Conservation (phyloP, 495 filamentous ascomycete genomes). For the Neurospora cerealis region DNA sequence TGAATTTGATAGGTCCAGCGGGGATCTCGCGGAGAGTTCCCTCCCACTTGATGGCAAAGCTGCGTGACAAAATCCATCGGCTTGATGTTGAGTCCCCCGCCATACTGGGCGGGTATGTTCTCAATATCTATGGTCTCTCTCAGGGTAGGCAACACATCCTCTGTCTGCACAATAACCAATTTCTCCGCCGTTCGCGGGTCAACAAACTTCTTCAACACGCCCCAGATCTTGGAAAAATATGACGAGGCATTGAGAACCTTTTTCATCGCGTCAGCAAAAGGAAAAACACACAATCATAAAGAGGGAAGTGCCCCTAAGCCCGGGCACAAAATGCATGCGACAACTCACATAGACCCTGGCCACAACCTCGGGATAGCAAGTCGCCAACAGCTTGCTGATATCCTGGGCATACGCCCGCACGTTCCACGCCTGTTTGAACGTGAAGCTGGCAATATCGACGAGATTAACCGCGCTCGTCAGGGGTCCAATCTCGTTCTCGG, state of each 20-base stretch:
- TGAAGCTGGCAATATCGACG: background rate
- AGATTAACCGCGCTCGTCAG: background rate
- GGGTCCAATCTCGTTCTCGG: background rate
- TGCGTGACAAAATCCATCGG: background rate
- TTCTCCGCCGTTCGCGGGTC: background rate
- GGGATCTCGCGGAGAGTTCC: background rate
- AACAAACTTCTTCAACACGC: background rate
- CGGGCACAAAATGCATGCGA: background rate
- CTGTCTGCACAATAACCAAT: background rate
- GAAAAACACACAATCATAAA: background rate
- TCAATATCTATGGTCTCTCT: background rate
- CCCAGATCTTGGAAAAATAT: background rate
- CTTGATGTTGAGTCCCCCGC: background rate
- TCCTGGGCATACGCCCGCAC: background rate
- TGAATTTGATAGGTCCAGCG: background rate
- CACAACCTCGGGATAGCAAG: background rate
- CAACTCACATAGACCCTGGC: background rate
- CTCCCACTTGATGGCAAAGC: background rate
- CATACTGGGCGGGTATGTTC: background rate
- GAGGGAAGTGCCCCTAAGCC: too few relatives aligned
- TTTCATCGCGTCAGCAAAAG: background rate
- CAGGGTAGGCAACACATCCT: background rate
- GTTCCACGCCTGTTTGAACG: background rate
- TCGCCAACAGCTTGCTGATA: background rate
- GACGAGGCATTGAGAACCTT: background rate